Conservation (phyloP, 140 eudicot species). For the Stevia rebaudiana region DNA sequence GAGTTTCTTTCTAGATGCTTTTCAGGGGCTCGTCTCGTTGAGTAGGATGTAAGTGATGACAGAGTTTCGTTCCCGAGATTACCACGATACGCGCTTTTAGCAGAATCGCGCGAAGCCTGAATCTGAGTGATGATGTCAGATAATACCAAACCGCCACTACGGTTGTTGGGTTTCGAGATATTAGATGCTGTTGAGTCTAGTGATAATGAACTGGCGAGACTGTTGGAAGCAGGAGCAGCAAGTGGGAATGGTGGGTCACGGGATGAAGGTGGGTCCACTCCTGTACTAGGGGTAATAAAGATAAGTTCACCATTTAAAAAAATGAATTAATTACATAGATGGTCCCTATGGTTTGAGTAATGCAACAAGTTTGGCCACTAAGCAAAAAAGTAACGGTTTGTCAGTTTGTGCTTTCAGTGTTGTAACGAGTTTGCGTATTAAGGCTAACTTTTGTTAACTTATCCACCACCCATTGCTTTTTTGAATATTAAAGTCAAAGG, state of each 20-base stretch:
- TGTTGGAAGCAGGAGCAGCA: constrained; percentile 92
- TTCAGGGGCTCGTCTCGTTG: constrained; percentile 60
- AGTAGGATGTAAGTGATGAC: constrained; percentile 55
- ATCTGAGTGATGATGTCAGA: constrained; percentile 87
- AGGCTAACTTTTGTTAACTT: too few species aligned
- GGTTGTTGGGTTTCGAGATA: constrained; percentile 43
- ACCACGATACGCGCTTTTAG: constrained; percentile 47
- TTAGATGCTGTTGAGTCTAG: constrained; percentile 53
- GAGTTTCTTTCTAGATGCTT: constrained; percentile 52
- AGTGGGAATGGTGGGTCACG: constrained; percentile 97
- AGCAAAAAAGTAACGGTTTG: too few species aligned
- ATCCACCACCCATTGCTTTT: too few species aligned
- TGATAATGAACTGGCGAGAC: constrained; percentile 50
- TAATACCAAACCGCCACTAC: constrained; percentile 65
- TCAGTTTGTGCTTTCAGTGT: too few species aligned
- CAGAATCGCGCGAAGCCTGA: constrained; percentile 81
- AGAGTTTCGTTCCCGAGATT: constrained; percentile 45
- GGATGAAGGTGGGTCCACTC: constrained; percentile 99
- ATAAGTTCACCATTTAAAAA: constrained; percentile 41
- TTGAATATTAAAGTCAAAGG: too few species aligned
- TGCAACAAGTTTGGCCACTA: too few species aligned
- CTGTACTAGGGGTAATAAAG: constrained; percentile 72
- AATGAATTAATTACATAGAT: too few species aligned
- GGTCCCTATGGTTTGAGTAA: too few species aligned
- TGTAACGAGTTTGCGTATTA: too few species aligned